Evolutionary conservation across 2,329 filamentous ascomycete genomes (phyloP).

Genomic region (Fusarium nurragi): DNA sequence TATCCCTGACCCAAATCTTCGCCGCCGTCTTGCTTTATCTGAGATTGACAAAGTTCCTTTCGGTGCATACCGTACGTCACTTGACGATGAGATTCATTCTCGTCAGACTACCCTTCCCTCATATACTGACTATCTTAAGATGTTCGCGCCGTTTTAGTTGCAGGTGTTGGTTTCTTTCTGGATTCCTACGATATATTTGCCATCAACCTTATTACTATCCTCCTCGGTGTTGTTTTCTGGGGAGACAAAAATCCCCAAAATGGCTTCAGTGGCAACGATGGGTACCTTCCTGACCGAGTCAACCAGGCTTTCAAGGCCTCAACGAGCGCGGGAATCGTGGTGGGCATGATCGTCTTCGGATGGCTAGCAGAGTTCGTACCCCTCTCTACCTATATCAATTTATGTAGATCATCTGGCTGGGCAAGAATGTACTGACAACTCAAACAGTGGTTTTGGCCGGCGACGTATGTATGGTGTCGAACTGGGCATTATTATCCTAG

Average conservation of each 20-base stretch:
- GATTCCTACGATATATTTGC: constrained; percentile 86
- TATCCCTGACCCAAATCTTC: constrained; percentile 77
- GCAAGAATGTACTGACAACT: constrained; percentile 24
- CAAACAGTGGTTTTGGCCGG: constrained; percentile 68
- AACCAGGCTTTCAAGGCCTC: constrained; percentile 84
- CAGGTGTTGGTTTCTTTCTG: constrained; percentile 84
- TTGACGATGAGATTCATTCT: neutral
- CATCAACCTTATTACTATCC: constrained; percentile 75
- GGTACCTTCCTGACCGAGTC: constrained; percentile 68
- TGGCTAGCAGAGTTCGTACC: constrained; percentile 72
- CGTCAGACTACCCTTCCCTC: neutral
- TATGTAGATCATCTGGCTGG: neutral
- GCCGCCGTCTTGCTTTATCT: constrained; percentile 77
- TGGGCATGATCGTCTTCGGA: constrained; percentile 82
- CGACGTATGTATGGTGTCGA: constrained; percentile 86
- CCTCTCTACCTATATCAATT: neutral
- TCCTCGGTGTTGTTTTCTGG: constrained; percentile 83
- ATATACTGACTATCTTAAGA: constrained; percentile 51
- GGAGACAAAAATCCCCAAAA: constrained; percentile 55
- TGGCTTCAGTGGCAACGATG: constrained; percentile 62
- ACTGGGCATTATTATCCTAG: constrained; percentile 75
- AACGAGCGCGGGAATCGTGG: constrained; percentile 79
- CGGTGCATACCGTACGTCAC: constrained; percentile 69
- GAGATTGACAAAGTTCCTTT: constrained; percentile 84
- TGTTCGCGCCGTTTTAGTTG: constrained; percentile 77